Evolutionary conservation across 768 basidiomycete species (phyloP).

Genomic region (Tulasnella sp.): DNA sequence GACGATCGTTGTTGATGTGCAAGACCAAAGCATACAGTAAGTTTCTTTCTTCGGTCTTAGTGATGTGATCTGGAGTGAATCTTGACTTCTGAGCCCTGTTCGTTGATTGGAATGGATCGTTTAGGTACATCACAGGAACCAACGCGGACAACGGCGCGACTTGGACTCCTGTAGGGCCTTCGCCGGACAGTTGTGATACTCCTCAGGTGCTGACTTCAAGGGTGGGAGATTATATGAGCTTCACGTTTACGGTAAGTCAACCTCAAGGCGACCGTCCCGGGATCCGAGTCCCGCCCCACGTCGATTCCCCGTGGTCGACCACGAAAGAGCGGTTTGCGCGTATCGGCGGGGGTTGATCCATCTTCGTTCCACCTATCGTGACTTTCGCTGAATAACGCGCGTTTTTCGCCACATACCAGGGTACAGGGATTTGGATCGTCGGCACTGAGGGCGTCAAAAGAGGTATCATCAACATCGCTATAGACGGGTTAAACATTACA

Average conservation of each 20-base stretch:
- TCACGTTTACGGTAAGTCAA: neutral
- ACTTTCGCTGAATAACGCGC: too few relatives aligned
- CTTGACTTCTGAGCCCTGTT: too few relatives aligned
- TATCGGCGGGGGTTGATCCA: too few relatives aligned
- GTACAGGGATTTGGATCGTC: neutral
- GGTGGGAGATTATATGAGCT: neutral
- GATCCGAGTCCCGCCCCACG: too few relatives aligned
- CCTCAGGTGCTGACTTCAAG: neutral
- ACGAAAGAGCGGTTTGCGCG: too few relatives aligned
- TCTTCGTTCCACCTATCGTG: too few relatives aligned
- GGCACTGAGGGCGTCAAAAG: neutral
- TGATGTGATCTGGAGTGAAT: too few relatives aligned
- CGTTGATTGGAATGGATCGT: too few relatives aligned
- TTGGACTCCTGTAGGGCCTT: constrained; percentile 18
- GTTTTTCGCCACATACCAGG: neutral
- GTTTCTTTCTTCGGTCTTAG: too few relatives aligned
- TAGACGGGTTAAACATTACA: neutral
- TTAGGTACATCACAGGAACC: neutral
- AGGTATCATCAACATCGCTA: neutral
- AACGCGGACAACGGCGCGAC: neutral
- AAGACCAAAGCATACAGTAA: neutral
- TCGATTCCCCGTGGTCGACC: too few relatives aligned
- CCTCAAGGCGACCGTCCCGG: neutral
- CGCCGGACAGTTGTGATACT: constrained; percentile 7
- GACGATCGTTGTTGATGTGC: neutral